Evolutionary conservation across 2,329 filamentous ascomycete species (phyloP).

Genomic region (Cucurbitaria berberidis): DNA sequence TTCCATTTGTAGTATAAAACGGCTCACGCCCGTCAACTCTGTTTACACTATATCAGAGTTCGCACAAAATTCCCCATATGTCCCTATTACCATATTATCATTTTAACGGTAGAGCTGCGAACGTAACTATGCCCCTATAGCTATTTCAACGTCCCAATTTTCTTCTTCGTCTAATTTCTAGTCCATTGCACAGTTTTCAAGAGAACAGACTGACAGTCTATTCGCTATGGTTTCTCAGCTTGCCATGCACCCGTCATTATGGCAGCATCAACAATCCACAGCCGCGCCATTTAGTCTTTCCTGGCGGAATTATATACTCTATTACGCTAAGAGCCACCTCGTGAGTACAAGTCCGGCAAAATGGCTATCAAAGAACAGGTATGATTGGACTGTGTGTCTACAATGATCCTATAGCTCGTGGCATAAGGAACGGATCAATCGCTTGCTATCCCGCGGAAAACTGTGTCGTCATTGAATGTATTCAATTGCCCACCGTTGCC

Average conservation of each 20-base stretch:
- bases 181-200: too few species aligned
- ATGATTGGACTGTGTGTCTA: neutral
- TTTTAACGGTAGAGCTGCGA: too few species aligned
- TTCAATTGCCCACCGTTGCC: neutral
- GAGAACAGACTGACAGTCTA: too few species aligned
- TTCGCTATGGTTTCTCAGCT: too few species aligned
- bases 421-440: neutral
- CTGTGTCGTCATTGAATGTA: neutral
- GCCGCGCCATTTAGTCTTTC: neutral
- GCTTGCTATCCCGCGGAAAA: neutral
- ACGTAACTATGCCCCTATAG: too few species aligned
- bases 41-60: too few species aligned
- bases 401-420: neutral
- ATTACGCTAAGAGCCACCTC: neutral
- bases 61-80: too few species aligned
- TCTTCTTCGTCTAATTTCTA: too few species aligned
- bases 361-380: neutral
- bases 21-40: too few species aligned
- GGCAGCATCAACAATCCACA: neutral
- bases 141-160: too few species aligned
- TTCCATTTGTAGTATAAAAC: too few species aligned
- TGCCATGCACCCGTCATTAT: neutral
- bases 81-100: too few species aligned
- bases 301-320: neutral
- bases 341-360: neutral